These are phyloP conservation scores for Extremus antarcticus DNA, from an alignment of 495 filamentous ascomycete species.

Conservation along the genomic window DNA sequence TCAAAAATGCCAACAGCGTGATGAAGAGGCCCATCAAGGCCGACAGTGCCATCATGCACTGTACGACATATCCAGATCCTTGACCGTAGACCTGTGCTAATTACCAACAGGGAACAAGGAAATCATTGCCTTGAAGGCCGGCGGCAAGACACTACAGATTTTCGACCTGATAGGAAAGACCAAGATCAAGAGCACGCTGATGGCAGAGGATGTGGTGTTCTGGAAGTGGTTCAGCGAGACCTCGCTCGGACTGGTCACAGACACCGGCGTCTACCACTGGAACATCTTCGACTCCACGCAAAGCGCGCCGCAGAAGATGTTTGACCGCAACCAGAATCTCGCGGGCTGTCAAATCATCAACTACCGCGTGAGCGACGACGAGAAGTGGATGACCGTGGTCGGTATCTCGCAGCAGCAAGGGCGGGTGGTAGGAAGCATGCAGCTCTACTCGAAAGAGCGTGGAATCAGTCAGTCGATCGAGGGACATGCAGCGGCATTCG, in stretches of 20 bases:
- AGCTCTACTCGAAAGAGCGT: conserved; percentile 89
- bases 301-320: conserved; percentile 71
- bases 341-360: conserved; percentile 97
- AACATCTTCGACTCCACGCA: conserved; percentile 78
- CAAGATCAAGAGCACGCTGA: conserved; percentile 88
- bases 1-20: conserved; percentile 88
- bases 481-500: conserved; percentile 93
- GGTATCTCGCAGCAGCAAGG: conserved; percentile 90
- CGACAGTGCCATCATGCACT: conserved; percentile 99
- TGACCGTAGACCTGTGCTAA: not conserved
- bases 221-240: conserved; percentile 98
- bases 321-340: conserved; percentile 84
- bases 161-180: conserved; percentile 84
- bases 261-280: conserved; percentile 89
- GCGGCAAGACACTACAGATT: conserved; percentile 86
- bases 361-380: conserved; percentile 90
- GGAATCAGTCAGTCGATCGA: conserved; percentile 97
- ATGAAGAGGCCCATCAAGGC: conserved; percentile 94
- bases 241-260: conserved; percentile 79
- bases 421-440: conserved; percentile 89
- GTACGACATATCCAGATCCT: conserved; percentile 22
- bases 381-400: conserved; percentile 96
- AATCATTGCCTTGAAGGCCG: conserved; percentile 92
- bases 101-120: conserved; percentile 47
- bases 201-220: conserved; percentile 94